Conservation (phyloP, 345 rosid genomes). For the Eucalyptus lansdowneana region DNA sequence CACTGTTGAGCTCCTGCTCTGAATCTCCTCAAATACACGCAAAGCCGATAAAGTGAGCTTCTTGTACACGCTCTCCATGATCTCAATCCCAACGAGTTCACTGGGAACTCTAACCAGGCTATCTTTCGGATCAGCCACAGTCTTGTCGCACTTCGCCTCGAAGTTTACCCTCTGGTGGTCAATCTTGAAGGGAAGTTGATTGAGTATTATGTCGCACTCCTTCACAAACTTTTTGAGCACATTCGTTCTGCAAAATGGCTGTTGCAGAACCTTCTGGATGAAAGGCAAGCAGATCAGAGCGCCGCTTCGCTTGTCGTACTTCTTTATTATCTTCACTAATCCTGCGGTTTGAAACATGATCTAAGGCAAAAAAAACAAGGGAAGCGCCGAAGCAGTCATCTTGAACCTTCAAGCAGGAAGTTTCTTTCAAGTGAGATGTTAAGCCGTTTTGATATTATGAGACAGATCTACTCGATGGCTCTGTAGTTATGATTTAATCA, state of each 20-base stretch:
- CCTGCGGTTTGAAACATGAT: conserved; percentile 18
- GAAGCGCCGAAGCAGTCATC: neutral
- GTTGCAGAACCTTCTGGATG: conserved; percentile 56
- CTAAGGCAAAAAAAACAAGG: neutral
- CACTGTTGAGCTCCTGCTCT: conserved; percentile 71
- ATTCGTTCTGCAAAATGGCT: conserved; percentile 74
- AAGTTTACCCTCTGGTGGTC: conserved; percentile 11
- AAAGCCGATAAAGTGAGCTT: conserved; percentile 59
- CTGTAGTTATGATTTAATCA: neutral
- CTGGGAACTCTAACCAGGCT: neutral
- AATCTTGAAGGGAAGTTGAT: conserved; percentile 20
- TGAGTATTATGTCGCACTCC: conserved; percentile 60
- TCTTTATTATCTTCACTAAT: conserved; percentile 70
- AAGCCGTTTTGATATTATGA: neutral
- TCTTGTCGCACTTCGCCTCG: conserved; percentile 35
- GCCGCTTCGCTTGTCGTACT: conserved; percentile 77
- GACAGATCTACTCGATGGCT: neutral
- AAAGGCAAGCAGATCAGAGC: conserved; percentile 63
- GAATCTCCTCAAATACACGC: conserved; percentile 57
- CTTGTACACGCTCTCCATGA: conserved; percentile 49
- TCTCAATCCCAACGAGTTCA: conserved; percentile 46
- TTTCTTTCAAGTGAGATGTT: neutral
- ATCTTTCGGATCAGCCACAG: neutral
- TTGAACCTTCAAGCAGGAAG: neutral
- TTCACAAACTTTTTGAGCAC: conserved; percentile 63